Conservation (phyloP, 1,284 basidiomycete genomes). For the Mycena citricolor region DNA sequence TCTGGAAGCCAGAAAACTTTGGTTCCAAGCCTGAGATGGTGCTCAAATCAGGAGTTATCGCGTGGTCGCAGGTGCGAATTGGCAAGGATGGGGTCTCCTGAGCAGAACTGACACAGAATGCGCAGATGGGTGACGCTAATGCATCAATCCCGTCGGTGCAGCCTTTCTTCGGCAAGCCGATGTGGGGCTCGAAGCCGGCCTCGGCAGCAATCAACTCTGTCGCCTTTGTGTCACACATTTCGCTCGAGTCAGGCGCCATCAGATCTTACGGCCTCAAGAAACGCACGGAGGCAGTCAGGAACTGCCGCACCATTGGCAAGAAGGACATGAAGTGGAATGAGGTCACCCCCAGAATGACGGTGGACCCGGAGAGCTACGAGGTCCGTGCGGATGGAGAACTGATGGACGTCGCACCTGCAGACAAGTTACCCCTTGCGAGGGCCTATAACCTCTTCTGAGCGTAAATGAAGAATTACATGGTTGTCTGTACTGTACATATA, state of each 20-base stretch:
- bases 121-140: slow-evolving; percentile 90
- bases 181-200: slow-evolving; percentile 82
- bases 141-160: slow-evolving; percentile 93
- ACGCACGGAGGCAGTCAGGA: slow-evolving; percentile 71
- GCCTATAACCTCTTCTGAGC: slow-evolving; percentile 73
- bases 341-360: slow-evolving; percentile 76
- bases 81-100: neutral
- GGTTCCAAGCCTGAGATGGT: slow-evolving; percentile 91
- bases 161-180: slow-evolving; percentile 81
- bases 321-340: slow-evolving; percentile 94
- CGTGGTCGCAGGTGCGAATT: slow-evolving; percentile 75
- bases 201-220: slow-evolving; percentile 83
- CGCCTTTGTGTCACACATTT: slow-evolving; percentile 81
- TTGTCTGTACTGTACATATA: neutral
- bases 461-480: neutral
- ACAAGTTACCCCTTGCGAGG: slow-evolving; percentile 64
- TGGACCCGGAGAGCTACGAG: slow-evolving; percentile 93
- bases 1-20: slow-evolving; percentile 94
- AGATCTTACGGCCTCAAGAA: slow-evolving; percentile 77
- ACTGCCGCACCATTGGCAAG: slow-evolving; percentile 79
- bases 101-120: neutral
- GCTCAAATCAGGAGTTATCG: slow-evolving; percentile 93
- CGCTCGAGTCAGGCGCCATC: slow-evolving; percentile 64
- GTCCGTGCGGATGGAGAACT: slow-evolving; percentile 80
- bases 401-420: slow-evolving; percentile 78